Base-by-base conservation (phyloP, 805 yeast genomes). In the Zygosaccharomyces gambellarensis region DNA sequence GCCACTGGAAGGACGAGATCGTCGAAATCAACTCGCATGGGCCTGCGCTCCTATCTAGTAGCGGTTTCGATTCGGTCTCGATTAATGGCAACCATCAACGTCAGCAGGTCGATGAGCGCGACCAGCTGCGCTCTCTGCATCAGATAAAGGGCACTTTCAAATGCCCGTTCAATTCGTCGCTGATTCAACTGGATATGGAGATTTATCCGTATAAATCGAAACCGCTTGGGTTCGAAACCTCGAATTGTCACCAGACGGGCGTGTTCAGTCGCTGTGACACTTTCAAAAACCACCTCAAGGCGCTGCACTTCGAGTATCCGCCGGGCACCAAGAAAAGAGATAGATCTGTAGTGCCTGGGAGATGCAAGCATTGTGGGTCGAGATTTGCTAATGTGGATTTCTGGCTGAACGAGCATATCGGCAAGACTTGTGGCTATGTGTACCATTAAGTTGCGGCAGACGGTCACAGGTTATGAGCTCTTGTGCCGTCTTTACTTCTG, bases 241-340 rank as follows among this genome's bases (percentile, higher is more conserved):
- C 63, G 6, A 57, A 57, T 43, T 89, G 96, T 63, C 97, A 90
- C 64, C 79, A 80, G 47, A 80, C 88, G 6, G 97, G 97, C 4
- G 82, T 86, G 28, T 90, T 90, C 60, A 82, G 90, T 10, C 76
- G 97, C 45, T 86, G 96, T 64, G 97, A 90, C 64, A 90, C 97
- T 4, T 90, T 81, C 70, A 90, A 90, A 63, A 90, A 90, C 68
- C 97, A 90, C 68, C 73, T 90, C 53, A 87, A 87, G 65, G 95
- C 96, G 1, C 76, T 90, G 53, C 97, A 90, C 63, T 90, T 90
- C 65, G 85, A 80, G 55, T 90, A 90, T 67, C 97, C 97, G 4
- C 77, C 78, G 36, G 96, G 96, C 5, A 89, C 96, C 3, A 80
- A 83, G 62, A 88, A 89, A 68, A 82, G 79, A 52, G 85, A 87